Evolutionary conservation across 2,329 filamentous ascomycete species (phyloP).

Genomic region (Cladophialophora immunda): DNA sequence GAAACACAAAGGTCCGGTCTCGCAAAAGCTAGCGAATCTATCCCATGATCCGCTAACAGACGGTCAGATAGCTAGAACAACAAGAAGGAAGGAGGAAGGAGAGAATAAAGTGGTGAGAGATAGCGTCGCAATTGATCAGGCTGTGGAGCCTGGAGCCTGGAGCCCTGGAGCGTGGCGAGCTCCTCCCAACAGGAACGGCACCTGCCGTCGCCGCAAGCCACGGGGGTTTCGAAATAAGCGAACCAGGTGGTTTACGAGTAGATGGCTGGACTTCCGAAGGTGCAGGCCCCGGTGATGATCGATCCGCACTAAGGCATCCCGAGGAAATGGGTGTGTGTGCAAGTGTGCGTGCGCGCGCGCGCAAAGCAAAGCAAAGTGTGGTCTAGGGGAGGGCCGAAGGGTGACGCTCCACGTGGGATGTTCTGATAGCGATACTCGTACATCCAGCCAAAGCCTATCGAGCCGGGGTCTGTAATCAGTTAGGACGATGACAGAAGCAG

Average conservation of each 20-base stretch:
- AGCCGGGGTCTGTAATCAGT: background rate
- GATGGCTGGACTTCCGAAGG: constrained; percentile 3
- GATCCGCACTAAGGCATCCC: constrained; percentile 9
- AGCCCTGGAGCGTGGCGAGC: background rate
- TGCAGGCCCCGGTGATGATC: constrained; percentile 1
- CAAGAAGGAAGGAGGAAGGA: constrained; percentile 6
- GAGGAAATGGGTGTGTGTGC: constrained; percentile 1
- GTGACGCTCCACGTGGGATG: constrained; percentile 17
- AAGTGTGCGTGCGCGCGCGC: background rate
- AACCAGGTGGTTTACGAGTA: background rate
- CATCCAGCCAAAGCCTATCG: background rate
- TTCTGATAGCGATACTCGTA: background rate
- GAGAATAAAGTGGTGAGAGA: constrained; percentile 2
- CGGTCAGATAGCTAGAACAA: background rate
- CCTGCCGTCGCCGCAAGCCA: constrained; percentile 10
- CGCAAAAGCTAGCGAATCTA: background rate
- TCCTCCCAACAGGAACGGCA: constrained; percentile 12
- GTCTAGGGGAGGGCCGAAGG: constrained; percentile 1
- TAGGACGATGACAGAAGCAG: background rate
- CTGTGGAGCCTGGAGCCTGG: constrained; percentile 13
- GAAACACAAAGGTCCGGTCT: background rate
- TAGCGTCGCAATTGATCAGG: background rate
- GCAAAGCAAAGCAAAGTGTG: background rate
- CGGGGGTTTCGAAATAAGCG: constrained; percentile 7
- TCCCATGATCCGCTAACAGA: constrained; percentile 1